phyloP scores from a whole-genome alignment of 2,329 filamentous ascomycete species.

The Madurella mycetomatis region DNA sequence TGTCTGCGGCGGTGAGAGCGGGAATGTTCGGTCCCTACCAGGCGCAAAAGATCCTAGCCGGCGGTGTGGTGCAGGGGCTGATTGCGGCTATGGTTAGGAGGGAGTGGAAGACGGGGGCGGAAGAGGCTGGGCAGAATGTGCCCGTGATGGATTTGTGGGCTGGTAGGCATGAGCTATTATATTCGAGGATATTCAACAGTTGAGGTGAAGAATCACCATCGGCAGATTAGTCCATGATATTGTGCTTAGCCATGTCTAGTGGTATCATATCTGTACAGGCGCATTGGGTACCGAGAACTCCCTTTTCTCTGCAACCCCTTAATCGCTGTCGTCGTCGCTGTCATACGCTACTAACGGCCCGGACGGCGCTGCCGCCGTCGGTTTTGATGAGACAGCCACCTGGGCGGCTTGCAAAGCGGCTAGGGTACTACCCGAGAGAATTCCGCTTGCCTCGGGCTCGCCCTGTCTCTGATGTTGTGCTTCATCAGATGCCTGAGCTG shows the following conservation, averaged over 20 bases:
- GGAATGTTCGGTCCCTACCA: conserved; percentile 78
- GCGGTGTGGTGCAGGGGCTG: conserved; percentile 50
- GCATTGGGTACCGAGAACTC: background rate
- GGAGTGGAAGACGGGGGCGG: conserved; percentile 55
- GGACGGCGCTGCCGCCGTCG: conserved; percentile 47
- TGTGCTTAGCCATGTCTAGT: conserved; percentile 1
- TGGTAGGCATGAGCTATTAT: conserved; percentile 75
- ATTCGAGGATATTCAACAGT: conserved; percentile 84
- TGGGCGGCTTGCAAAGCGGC: conserved; percentile 65
- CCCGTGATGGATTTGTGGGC: conserved; percentile 80
- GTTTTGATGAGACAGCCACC: conserved; percentile 51
- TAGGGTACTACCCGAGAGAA: conserved; percentile 78
- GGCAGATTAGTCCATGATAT: conserved; percentile 2
- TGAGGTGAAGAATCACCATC: conserved; percentile 34
- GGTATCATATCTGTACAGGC: background rate
- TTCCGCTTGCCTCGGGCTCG: conserved; percentile 50
- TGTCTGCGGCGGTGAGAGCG: conserved; percentile 72
- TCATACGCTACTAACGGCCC: conserved; percentile 84
- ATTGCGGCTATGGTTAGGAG: conserved; percentile 55
- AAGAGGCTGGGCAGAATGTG: conserved; percentile 69
- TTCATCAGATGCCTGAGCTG: conserved; percentile 37
- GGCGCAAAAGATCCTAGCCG: conserved; percentile 68
- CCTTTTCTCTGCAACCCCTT: background rate
- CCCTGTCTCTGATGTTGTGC: conserved; percentile 38
- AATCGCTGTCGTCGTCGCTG: conserved; percentile 52